Evolutionary conservation across 768 basidiomycete species (phyloP).

Genomic region (Suillus ampliporus): DNA sequence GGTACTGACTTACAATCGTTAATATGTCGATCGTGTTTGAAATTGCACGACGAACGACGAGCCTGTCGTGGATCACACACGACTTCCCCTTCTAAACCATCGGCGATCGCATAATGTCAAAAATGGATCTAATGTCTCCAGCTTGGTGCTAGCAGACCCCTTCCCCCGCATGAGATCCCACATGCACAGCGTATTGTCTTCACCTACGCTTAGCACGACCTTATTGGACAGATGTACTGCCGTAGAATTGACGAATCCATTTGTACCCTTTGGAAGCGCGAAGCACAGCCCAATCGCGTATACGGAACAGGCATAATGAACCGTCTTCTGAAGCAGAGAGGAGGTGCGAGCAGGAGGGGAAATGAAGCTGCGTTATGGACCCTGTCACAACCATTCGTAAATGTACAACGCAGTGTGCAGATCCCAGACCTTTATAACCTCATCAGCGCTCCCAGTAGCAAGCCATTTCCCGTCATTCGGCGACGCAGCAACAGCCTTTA

Average conservation of each 20-base stretch:
- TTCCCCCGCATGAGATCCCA: slow-evolving; percentile 99
- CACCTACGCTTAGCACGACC: slow-evolving; percentile 89
- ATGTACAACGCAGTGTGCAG: slow-evolving; percentile 57
- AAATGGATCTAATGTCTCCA: slow-evolving; percentile 54
- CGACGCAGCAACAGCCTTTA: slow-evolving; percentile 89
- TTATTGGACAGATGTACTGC: slow-evolving; percentile 94
- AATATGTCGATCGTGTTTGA: slow-evolving; percentile 81
- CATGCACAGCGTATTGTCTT: slow-evolving; percentile 90
- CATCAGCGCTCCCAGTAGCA: slow-evolving; percentile 94
- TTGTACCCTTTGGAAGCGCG: slow-evolving; percentile 92
- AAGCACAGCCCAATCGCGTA: slow-evolving; percentile 92
- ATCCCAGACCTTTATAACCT: slow-evolving; percentile 98
- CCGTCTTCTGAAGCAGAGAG: slow-evolving; percentile 94
- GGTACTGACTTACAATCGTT: slow-evolving; percentile 60
- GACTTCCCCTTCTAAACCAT: slow-evolving; percentile 80
- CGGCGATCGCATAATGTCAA: slow-evolving; percentile 9
- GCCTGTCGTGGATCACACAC: slow-evolving; percentile 85
- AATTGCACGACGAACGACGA: slow-evolving; percentile 81
- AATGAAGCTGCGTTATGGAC: slow-evolving; percentile 87
- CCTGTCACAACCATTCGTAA: slow-evolving; percentile 50
- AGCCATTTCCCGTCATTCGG: slow-evolving; percentile 95
- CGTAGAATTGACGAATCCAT: slow-evolving; percentile 85
- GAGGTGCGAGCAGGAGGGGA: slow-evolving; percentile 89
- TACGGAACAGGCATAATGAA: slow-evolving; percentile 86
- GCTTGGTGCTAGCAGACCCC: slow-evolving; percentile 85